Base-by-base conservation (phyloP, 257 asterid species). In the Solanum infundibuliforme region DNA sequence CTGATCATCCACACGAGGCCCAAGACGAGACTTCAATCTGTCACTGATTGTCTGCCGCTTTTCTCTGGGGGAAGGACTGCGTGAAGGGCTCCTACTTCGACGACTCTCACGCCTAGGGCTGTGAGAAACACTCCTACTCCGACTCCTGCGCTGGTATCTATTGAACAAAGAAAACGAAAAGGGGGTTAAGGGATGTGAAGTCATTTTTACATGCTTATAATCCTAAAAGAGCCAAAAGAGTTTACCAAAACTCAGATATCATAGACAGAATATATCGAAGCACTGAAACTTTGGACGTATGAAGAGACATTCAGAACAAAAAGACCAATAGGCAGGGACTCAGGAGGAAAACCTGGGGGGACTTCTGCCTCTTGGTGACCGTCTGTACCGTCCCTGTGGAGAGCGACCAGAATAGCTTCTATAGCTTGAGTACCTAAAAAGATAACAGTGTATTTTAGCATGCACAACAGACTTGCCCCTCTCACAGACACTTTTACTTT, bases 291-390 rank as follows among this genome's bases (percentile, higher is more conserved):
- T 43, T 27, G 66, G 66, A 43, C 10, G 8, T 79, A 25, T 46
- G 66, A 79, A 79, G 38, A 41, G 36, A 77, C 27, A 2, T 27
- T 79, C 39, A 43, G 39, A 77, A 3, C 39, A 89, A n/a, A n/a
- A 12, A 81, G 36, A 43, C 18, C 29, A 58, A 8, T 9, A 21
- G 48, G 8, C 16, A 36, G 72, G 75, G 55, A 25, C 32, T 90
- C 18, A 71, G 38, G 87, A 79, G 58, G 73, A 58, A 86, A 76
- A 97, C 99, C 99, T 97, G 74, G 96, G 96, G 20, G 99, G 98
- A 90, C 94, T 96, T 91, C 98, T 93, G 92, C 93, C 98, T 88
- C 97, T 91, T 29, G 95, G 98, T 68, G 99, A 92, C 82, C 92
- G 93, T 77, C 96, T 88, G 92, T 93, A 91, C 62, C 88, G 94